These are phyloP conservation scores for Alternaria burnsii DNA, from an alignment of 2,329 filamentous ascomycete genomes.

Conservation along the genomic window DNA sequence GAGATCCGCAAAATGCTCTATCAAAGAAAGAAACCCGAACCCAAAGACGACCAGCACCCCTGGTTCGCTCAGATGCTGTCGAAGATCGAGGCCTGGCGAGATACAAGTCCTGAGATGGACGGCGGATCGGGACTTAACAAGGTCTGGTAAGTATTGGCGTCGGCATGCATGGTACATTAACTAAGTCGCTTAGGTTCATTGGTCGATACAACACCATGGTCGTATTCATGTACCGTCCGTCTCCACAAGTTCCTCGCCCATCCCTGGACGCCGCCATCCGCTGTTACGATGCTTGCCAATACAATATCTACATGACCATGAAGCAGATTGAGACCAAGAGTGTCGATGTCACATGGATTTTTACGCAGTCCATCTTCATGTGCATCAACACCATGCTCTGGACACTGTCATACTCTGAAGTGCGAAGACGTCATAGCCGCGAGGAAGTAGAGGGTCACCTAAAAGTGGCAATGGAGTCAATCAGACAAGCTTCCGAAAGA, in stretches of 20 bases:
- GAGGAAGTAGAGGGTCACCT: conserved; percentile 81
- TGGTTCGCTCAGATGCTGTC: conserved; percentile 85
- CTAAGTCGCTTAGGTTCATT: conserved; percentile 60
- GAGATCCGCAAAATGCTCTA: conserved; percentile 89
- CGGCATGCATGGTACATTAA: background rate
- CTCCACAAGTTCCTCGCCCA: conserved; percentile 88
- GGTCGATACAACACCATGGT: conserved; percentile 86
- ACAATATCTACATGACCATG: conserved; percentile 81
- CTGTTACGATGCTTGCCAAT: conserved; percentile 83
- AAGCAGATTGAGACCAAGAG: conserved; percentile 79
- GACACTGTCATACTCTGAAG: conserved; percentile 86
- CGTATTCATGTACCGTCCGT: conserved; percentile 86
- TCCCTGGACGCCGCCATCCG: conserved; percentile 78
- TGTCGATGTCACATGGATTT: conserved; percentile 93
- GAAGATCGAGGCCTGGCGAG: conserved; percentile 82
- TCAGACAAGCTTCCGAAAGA: conserved; percentile 80
- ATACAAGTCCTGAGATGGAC: conserved; percentile 75
- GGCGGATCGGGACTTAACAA: conserved; percentile 76
- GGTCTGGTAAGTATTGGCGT: conserved; percentile 69
- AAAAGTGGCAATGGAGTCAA: conserved; percentile 76
- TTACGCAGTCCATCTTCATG: conserved; percentile 89
- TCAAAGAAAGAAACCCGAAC: conserved; percentile 79
- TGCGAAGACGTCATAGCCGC: conserved; percentile 75
- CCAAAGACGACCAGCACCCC: conserved; percentile 79
- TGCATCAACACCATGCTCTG: conserved; percentile 90